Evolutionary conservation across 164 flowering plant genomes (phyloP).

Genomic region (Protea cynaroides): DNA sequence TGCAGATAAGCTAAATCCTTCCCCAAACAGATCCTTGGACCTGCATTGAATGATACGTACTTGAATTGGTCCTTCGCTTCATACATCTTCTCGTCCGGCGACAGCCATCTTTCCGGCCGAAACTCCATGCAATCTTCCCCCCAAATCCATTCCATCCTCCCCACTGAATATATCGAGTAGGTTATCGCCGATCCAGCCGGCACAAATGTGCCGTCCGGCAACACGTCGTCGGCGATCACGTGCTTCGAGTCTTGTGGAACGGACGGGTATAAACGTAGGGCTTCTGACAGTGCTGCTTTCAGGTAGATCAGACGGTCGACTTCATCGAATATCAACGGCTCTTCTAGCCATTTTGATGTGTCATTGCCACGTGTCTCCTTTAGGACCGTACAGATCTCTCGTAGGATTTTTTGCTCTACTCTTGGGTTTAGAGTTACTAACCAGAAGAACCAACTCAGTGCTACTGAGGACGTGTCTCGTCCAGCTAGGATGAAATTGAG

Average conservation of each 20-base stretch:
- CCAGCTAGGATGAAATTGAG: constrained; percentile 49
- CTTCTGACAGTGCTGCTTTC: constrained; percentile 57
- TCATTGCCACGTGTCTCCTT: constrained; percentile 51
- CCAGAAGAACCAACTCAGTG: constrained; percentile 43
- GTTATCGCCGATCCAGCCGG: constrained; percentile 64
- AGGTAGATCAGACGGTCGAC: constrained; percentile 55
- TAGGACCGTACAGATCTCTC: constrained; percentile 43
- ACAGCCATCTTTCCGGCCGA: constrained; percentile 58
- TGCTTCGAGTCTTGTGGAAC: constrained; percentile 73
- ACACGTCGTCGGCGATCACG: constrained; percentile 38
- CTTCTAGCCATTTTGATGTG: constrained; percentile 35
- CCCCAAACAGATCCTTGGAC: constrained; percentile 85
- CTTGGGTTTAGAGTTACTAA: constrained; percentile 19
- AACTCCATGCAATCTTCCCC: constrained; percentile 56
- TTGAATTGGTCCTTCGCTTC: constrained; percentile 33
- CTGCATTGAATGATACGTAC: constrained; percentile 85
- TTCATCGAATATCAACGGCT: constrained; percentile 57
- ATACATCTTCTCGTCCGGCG: constrained; percentile 28
- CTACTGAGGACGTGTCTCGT: constrained; percentile 45
- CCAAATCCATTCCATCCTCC: constrained; percentile 53
- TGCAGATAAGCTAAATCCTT: constrained; percentile 85
- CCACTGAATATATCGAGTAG: constrained; percentile 56
- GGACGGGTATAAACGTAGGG: constrained; percentile 57
- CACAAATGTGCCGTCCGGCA: constrained; percentile 60
- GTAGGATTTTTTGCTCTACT: constrained; percentile 33